Evolutionary conservation across 306 rosid species (phyloP), one percentile per base, ranked within the genome.

Genomic region (Pterocarpus macrocarpus): DNA sequence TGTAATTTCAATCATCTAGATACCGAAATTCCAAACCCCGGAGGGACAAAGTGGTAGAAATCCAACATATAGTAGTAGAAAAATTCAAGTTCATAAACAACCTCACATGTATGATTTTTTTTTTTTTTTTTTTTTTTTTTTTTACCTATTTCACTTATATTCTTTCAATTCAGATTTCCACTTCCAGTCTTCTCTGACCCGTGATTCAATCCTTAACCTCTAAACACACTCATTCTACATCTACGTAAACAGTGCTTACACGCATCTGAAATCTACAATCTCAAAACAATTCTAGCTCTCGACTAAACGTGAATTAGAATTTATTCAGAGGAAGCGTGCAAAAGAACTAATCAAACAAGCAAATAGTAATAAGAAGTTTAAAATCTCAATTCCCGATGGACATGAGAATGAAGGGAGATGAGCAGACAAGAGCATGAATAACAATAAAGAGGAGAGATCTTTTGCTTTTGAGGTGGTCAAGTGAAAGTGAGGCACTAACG

Each of bases 111-210:
- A 22, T 22, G 28, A 22, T 22, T 6, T 1, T 8, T 0, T 5
- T 5, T 5, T 41, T 41, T 47, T 44, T 53, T 78, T 35, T 32
- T 8, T 0, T 5, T 5, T 5, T 41, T 41, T 47, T 44, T 53
- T 78, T 35, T 32, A 4, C 0, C 67, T 28, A 39, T 52, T 38
- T 14, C 41, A 8, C 10, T 57, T 7, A 43, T 78, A 35, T 11
- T 64, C 28, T 34, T 74, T 14, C 15, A 58, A 15, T 64, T 66
- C 83, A 78, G 14, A 45, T 64, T 22, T 22, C 28, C 28, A 22
- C 28, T 50, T 66, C 52, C 16, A 35, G 53, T 16, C 17, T 55
- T 61, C 59, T 61, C 52, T 12, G 16, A 67, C 17, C 12, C 56
- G 32, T 14, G 1, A 22, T 32, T 53, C 76, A 69, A 80, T 35